These are phyloP conservation scores for Garcia nutans DNA, from an alignment of 345 rosid species.

Conservation along the genomic window DNA sequence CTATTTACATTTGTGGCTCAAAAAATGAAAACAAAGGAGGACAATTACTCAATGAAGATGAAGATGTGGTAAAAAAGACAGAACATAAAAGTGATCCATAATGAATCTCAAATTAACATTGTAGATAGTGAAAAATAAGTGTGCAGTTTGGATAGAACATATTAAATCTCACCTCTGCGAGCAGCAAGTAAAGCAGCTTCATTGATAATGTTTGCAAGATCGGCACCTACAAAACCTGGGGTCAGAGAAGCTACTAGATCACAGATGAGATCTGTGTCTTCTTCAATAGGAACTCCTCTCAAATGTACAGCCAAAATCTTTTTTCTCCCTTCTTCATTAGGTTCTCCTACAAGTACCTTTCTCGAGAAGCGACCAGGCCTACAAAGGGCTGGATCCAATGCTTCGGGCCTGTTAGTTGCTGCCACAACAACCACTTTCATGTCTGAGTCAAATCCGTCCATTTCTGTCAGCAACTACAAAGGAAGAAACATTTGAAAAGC, in stretches of 20 bases:
- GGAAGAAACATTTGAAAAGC: slow-evolving; percentile 7
- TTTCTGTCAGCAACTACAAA: slow-evolving; percentile 90
- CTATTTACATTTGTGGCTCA: background rate
- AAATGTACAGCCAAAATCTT: slow-evolving; percentile 84
- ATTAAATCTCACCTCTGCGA: slow-evolving; percentile 64
- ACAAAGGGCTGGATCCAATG: slow-evolving; percentile 90
- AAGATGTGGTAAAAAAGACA: background rate
- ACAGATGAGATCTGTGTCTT: slow-evolving; percentile 64
- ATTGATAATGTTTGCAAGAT: slow-evolving; percentile 89
- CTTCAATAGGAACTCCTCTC: slow-evolving; percentile 83
- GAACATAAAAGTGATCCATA: background rate
- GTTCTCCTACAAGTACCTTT: slow-evolving; percentile 87
- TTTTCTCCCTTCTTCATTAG: slow-evolving; percentile 87
- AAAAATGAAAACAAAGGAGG: background rate
- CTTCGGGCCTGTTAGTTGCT: slow-evolving; percentile 95
- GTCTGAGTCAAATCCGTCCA: slow-evolving; percentile 94
- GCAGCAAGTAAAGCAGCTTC: slow-evolving; percentile 98
- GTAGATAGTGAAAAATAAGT: background rate
- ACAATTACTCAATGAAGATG: background rate
- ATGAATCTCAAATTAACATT: background rate
- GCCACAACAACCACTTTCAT: slow-evolving; percentile 85
- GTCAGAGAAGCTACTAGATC: slow-evolving; percentile 83
- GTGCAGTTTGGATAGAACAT: background rate
- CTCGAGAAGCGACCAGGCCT: slow-evolving; percentile 98
- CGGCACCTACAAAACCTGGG: slow-evolving; percentile 93